Percentiles rank a stretch among this genome's conserved stretches.
Conservation (phyloP, 31 red algal genomes). For the Odonthalia washingtoniensis region DNA sequence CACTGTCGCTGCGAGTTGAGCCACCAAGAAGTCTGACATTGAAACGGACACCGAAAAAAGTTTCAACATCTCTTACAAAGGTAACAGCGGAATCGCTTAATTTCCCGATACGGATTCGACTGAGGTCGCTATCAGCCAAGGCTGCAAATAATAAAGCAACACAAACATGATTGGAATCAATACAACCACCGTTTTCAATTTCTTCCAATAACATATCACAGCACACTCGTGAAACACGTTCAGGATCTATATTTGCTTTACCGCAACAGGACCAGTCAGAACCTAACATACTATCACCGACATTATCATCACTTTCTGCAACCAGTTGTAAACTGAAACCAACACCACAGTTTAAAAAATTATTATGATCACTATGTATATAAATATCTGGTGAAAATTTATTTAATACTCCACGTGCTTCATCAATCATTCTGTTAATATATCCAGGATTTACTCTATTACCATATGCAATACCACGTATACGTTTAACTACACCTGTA, state of each 20-base stretch:
- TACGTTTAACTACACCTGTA: constrained; percentile 84
- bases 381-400: constrained; percentile 83
- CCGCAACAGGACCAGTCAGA: constrained; percentile 66
- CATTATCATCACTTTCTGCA: constrained; percentile 77
- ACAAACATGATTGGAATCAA: constrained; percentile 71
- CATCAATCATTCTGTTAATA: constrained; percentile 75
- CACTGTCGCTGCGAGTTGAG: not conserved
- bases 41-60: constrained; percentile 90
- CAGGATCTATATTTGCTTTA: constrained; percentile 38
- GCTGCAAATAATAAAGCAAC: constrained; percentile 76
- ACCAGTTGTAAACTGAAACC: constrained; percentile 80
- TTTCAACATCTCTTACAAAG: constrained; percentile 80
- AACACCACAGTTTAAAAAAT: constrained; percentile 59
- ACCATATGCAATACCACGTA: constrained; percentile 82
- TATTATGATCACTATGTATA: constrained; percentile 79
- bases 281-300: constrained; percentile 78
- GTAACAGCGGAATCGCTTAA: constrained; percentile 61
- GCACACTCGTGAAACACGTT: constrained; percentile 57
- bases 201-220: constrained; percentile 81
- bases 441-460: constrained; percentile 71
- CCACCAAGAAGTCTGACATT: constrained; percentile 56
- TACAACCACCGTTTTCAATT: constrained; percentile 75
- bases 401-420: constrained; percentile 65
- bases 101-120: constrained; percentile 69
- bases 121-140: constrained; percentile 79